Evolutionary conservation across 2,329 filamentous ascomycete genomes (phyloP).

Genomic region (Colletotrichum lupini): DNA sequence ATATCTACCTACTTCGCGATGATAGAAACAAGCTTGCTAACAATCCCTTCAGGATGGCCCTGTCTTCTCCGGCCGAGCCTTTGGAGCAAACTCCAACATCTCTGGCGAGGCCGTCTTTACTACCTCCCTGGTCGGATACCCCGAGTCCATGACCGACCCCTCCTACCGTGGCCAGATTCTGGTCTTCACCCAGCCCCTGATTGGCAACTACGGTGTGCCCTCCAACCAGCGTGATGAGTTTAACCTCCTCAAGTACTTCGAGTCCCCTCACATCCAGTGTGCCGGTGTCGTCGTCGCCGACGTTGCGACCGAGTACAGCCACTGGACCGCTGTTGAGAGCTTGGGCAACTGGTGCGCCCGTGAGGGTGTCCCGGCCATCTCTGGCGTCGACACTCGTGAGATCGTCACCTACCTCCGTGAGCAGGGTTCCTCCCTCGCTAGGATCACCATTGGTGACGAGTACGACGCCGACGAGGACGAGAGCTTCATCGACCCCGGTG

Average conservation of each 20-base stretch:
- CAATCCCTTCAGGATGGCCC: slow-evolving; percentile 78
- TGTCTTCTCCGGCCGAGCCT: slow-evolving; percentile 95
- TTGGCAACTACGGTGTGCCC: slow-evolving; percentile 98
- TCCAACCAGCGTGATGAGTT: slow-evolving; percentile 85
- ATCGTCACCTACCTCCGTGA: slow-evolving; percentile 97
- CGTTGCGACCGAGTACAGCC: slow-evolving; percentile 92
- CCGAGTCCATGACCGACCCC: slow-evolving; percentile 91
- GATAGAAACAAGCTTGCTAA: slow-evolving; percentile 32
- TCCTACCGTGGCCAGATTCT: slow-evolving; percentile 95
- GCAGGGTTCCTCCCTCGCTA: slow-evolving; percentile 93
- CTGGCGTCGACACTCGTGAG: slow-evolving; percentile 94
- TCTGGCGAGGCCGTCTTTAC: slow-evolving; percentile 99
- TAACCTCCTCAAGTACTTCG: slow-evolving; percentile 96
- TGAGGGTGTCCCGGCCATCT: slow-evolving; percentile 95
- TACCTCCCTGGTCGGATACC: slow-evolving; percentile 96
- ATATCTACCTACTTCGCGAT: neutral
- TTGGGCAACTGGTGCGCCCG: slow-evolving; percentile 94
- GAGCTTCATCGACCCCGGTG: slow-evolving; percentile 92
- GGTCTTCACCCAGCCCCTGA: slow-evolving; percentile 97
- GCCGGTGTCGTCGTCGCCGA: slow-evolving; percentile 96
- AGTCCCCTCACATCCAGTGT: slow-evolving; percentile 97
- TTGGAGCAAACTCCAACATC: slow-evolving; percentile 95
- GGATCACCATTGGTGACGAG: slow-evolving; percentile 95
- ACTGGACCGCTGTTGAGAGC: slow-evolving; percentile 98
- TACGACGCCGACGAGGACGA: slow-evolving; percentile 99